Evolutionary conservation across 2,329 filamentous ascomycete species (phyloP), one percentile per base, ranked within the genome.

Genomic region (Nigrospora oryzae): DNA sequence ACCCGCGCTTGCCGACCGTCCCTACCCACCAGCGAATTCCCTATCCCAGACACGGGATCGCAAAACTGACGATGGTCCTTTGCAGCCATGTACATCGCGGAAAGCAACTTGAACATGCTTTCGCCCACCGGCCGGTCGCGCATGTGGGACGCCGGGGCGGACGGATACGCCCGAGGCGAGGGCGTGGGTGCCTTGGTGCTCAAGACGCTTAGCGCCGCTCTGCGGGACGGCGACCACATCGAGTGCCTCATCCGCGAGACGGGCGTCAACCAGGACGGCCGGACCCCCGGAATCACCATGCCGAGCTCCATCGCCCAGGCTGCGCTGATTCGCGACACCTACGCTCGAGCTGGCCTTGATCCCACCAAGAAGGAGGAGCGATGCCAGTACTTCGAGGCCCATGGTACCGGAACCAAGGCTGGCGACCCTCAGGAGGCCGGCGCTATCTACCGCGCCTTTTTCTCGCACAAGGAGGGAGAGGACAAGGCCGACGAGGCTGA

Each of bases 351-450:
- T 12, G 66, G 55, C 11, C 52, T 58, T 2, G 51, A 60, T 39
- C 40, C 47, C 28, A 14, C 7, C 11, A 32, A 36, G 44, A 53
- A 19, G 5, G 12, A 15, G 13, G 40, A 43, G 31, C 36, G 45
- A 10, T 40, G 38, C 38, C 38, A 40, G 35, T 68, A 63, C 42
- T 58, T 70, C 39, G 67, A 71, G 52, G 59, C 61, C 7, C 70
- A 75, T 46, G 71, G 70, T 5, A 74, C 72, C 1, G 70, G 70
- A 4, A 75, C 71, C 3, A 53, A 59, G 28, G 65, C 65, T 5
- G 73, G 72, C 2, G 72, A 75, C 49, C 67, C 68, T 0, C 61
- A 64, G n/a, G 71, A 75, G 51, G 66, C 66, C 0, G 52, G 50
- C 1, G 70, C 67, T 13, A 64, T 74, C 23, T 51, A 60, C 19